A percentile compares a stretch with the other conserved stretches of the same genome.
Evolutionary conservation across 2,329 filamentous ascomycete genomes (phyloP).

Genomic region (Sclerotinia nivalis): DNA sequence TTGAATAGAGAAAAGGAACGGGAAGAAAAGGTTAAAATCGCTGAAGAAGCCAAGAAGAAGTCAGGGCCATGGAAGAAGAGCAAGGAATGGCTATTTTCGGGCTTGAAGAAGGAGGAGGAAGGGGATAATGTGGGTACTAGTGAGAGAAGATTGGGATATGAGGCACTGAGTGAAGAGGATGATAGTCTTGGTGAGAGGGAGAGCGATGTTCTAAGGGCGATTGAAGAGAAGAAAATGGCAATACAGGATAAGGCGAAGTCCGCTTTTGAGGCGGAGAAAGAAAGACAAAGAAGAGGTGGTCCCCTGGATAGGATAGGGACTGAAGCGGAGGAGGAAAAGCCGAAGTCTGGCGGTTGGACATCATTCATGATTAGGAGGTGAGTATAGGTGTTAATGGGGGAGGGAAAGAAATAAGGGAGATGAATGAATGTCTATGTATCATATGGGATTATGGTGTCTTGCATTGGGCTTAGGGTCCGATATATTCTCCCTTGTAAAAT

Average conservation of each 20-base stretch:
- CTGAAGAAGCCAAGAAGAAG: conserved; percentile 35
- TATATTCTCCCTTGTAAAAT: conserved; percentile 18
- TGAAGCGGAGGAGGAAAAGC: conserved; percentile 26
- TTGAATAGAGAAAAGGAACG: conserved; percentile 60
- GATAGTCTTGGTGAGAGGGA: conserved; percentile 31
- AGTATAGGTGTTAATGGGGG: conserved; percentile 16
- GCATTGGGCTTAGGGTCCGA: conserved; percentile 32
- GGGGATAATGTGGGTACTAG: conserved; percentile 33
- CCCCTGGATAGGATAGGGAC: conserved; percentile 38
- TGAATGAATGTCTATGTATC: conserved; percentile 32
- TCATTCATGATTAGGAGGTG: conserved; percentile 35
- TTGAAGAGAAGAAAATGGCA: conserved; percentile 38
- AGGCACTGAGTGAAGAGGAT: conserved; percentile 35
- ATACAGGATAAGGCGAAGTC: conserved; percentile 34
- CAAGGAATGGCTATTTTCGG: conserved; percentile 41
- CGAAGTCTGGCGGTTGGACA: conserved; percentile 34
- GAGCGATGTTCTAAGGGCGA: conserved; percentile 35
- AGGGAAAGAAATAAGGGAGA: conserved; percentile 19
- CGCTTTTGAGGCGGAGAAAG: conserved; percentile 39
- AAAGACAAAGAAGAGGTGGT: conserved; percentile 37
- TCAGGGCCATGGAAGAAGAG: conserved; percentile 34
- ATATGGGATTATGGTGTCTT: conserved; percentile 33
- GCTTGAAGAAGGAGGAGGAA: conserved; percentile 41
- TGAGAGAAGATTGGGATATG: conserved; percentile 33
- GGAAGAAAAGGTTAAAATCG: conserved; percentile 26